These are phyloP conservation scores for Artemisia tridentata DNA, from an alignment of 129 eudicot genomes.

Conservation along the genomic window DNA sequence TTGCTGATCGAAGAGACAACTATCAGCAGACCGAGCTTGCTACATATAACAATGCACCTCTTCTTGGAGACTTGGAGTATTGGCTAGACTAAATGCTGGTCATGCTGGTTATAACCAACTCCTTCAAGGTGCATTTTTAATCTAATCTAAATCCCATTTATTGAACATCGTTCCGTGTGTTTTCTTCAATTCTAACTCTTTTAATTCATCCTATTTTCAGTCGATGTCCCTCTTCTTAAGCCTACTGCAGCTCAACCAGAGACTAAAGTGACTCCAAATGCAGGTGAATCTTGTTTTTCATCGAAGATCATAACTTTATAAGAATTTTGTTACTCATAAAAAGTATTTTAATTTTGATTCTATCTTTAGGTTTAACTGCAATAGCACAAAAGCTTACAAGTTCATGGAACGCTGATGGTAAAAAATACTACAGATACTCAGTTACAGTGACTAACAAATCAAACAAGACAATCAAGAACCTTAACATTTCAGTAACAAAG, in stretches of 20 bases:
- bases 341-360: constrained; percentile 6
- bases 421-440: constrained; percentile 80
- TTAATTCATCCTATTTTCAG: constrained; percentile 30
- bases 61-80: too few relatives aligned
- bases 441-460: constrained; percentile 13
- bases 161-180: too few relatives aligned
- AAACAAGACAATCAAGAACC: constrained; percentile 51
- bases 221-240: constrained; percentile 54
- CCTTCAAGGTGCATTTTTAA: too few relatives aligned
- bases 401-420: constrained; percentile 64
- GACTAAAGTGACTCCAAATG: constrained; percentile 35
- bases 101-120: too few relatives aligned
- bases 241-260: constrained; percentile 35
- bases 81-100: too few relatives aligned
- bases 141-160: too few relatives aligned
- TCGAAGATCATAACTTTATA: background rate
- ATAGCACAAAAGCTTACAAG: constrained; percentile 55
- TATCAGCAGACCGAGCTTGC: too few relatives aligned
- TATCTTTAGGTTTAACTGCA: constrained; percentile 26
- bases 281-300: constrained; percentile 40
- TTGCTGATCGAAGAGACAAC: too few relatives aligned
- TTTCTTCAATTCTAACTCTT: background rate
- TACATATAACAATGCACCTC: too few relatives aligned
- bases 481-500: constrained; percentile 58
- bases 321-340: background rate